Evolutionary conservation across 805 yeast genomes (phyloP).

Genomic region (Starmerella geochares): DNA sequence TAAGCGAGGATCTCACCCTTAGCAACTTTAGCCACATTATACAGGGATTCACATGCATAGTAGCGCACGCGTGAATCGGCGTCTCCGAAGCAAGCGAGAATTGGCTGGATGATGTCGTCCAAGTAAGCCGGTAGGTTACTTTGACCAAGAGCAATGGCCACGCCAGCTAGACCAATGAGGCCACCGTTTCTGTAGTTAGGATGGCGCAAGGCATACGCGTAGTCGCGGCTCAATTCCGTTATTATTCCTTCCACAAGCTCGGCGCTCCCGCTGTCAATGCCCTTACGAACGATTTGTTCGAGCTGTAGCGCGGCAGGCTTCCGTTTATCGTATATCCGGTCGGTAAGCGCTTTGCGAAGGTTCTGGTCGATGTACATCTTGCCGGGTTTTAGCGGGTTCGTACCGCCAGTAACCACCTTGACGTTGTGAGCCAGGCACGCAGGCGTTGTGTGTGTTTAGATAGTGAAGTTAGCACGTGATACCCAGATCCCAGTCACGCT

Average conservation of each 20-base stretch:
- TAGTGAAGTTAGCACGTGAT: neutral
- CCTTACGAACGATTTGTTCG: constrained; percentile 66
- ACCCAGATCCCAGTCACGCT: too few relatives aligned
- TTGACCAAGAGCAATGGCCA: constrained; percentile 80
- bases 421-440: neutral
- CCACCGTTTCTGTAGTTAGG: constrained; percentile 92
- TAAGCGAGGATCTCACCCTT: constrained; percentile 85
- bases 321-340: constrained; percentile 66
- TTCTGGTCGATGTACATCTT: constrained; percentile 42
- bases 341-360: constrained; percentile 57
- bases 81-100: constrained; percentile 89
- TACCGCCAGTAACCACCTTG: neutral
- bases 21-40: constrained; percentile 92
- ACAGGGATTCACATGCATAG: constrained; percentile 91
- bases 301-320: constrained; percentile 57
- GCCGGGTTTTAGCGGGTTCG: neutral
- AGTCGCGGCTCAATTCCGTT: constrained; percentile 64
- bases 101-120: constrained; percentile 83
- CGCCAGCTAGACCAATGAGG: constrained; percentile 88
- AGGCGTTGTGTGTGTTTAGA: too few relatives aligned
- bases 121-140: constrained; percentile 73
- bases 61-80: constrained; percentile 95
- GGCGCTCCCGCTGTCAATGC: constrained; percentile 49
- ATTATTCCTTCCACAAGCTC: constrained; percentile 53
- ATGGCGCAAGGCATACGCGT: constrained; percentile 73